Evolutionary conservation across 2,329 filamentous ascomycete species (phyloP).

Genomic region (Diplocarpon rosae): DNA sequence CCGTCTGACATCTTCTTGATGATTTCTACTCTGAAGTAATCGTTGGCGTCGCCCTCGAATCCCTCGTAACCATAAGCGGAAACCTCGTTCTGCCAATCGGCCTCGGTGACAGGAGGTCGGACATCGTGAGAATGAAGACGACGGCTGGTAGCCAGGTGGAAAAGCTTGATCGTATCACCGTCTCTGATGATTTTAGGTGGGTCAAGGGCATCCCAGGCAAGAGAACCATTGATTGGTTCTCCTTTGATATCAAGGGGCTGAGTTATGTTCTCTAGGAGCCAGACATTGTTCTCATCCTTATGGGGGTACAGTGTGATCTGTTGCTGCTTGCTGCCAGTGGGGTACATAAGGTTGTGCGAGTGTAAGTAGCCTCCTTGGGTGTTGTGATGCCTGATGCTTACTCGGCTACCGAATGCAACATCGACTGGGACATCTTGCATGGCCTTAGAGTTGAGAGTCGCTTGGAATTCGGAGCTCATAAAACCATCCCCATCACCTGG

Average conservation of each 20-base stretch:
- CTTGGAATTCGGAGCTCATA: slow-evolving; percentile 99
- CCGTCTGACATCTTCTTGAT: slow-evolving; percentile 79
- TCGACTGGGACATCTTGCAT: slow-evolving; percentile 95
- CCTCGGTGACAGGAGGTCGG: slow-evolving; percentile 73
- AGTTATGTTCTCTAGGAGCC: slow-evolving; percentile 90
- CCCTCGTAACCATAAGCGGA: slow-evolving; percentile 96
- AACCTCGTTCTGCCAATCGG: slow-evolving; percentile 90
- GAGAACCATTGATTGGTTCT: slow-evolving; percentile 65
- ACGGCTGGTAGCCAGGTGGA: slow-evolving; percentile 73
- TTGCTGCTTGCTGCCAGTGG: slow-evolving; percentile 93
- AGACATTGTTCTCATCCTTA: slow-evolving; percentile 97
- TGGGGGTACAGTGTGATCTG: slow-evolving; percentile 97
- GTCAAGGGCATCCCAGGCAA: slow-evolving; percentile 68
- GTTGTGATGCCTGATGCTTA: slow-evolving; percentile 85
- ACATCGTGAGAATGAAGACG: slow-evolving; percentile 95
- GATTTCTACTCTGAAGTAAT: slow-evolving; percentile 91
- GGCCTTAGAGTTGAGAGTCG: slow-evolving; percentile 88
- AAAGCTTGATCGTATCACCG: slow-evolving; percentile 70
- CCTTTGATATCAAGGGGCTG: slow-evolving; percentile 72
- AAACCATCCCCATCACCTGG: slow-evolving; percentile 96
- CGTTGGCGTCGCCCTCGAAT: slow-evolving; percentile 93
- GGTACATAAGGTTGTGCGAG: slow-evolving; percentile 96
- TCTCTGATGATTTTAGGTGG: slow-evolving; percentile 63
- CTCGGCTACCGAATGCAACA: slow-evolving; percentile 76
- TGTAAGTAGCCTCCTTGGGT: slow-evolving; percentile 97